A percentile compares a stretch with the other conserved stretches of the same genome.
Conservation (phyloP, 495 filamentous ascomycete species). For the Penicillium goetzii region DNA sequence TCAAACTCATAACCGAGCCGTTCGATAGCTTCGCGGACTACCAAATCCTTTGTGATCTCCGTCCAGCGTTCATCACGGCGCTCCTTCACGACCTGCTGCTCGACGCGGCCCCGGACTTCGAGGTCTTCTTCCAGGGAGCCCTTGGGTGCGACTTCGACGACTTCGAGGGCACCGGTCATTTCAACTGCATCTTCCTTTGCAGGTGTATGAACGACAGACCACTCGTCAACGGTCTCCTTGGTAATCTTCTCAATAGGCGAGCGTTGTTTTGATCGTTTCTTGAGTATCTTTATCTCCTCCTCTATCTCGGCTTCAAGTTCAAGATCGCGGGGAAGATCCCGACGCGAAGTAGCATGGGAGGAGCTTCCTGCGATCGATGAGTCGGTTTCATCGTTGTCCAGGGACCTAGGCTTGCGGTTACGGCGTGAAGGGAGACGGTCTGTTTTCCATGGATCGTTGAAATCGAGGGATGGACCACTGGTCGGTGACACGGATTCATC, state of each 20-base stretch:
- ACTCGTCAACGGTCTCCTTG: constrained; percentile 20
- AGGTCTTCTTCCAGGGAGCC: constrained; percentile 26
- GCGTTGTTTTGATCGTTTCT: constrained; percentile 8
- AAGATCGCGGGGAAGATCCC: constrained; percentile 2
- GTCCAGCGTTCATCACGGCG: constrained; percentile 82
- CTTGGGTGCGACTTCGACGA: constrained; percentile 31
- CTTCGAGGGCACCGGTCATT: constrained; percentile 28
- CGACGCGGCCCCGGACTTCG: constrained; percentile 39
- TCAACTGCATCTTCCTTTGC: constrained; percentile 23
- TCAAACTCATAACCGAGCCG: constrained; percentile 85
- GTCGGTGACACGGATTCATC: constrained; percentile 29
- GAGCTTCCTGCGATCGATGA: not conserved
- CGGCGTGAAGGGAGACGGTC: constrained; percentile 3
- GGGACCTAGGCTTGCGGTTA: constrained; percentile 3
- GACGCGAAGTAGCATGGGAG: constrained; percentile 1
- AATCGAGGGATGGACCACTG: constrained; percentile 19
- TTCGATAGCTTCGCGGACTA: constrained; percentile 86
- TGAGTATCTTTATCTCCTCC: constrained; percentile 39
- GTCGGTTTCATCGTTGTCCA: constrained; percentile 11
- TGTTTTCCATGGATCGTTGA: constrained; percentile 24
- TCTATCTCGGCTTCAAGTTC: constrained; percentile 13
- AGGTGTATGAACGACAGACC: constrained; percentile 30
- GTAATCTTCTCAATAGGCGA: not conserved
- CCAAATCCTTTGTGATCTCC: constrained; percentile 93
- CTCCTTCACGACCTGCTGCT: constrained; percentile 46